These are phyloP conservation scores for Zostera marina DNA, from an alignment of 116 monocot species.

Conservation along the genomic window DNA sequence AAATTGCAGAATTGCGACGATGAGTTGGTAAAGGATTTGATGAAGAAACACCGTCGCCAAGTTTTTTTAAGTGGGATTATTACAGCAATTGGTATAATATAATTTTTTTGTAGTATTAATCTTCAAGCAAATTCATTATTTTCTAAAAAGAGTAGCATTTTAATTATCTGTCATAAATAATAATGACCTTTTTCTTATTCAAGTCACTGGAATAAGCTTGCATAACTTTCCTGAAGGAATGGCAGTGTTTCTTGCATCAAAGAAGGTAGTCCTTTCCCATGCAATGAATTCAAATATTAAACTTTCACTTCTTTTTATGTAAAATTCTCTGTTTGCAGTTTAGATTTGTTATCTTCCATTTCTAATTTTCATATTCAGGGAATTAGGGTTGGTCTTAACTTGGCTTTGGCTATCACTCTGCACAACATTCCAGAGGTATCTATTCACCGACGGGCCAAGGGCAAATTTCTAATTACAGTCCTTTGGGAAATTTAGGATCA, in stretches of 20 bases:
- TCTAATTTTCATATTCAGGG: conserved; percentile 26
- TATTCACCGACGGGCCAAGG: no score
- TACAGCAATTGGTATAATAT: conserved; percentile 68
- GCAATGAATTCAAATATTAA: background rate
- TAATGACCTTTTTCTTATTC: conserved; percentile 1
- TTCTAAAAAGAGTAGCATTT: no score
- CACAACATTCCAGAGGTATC: conserved; percentile 98
- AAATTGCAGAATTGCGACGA: conserved; percentile 36
- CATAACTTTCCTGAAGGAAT: conserved; percentile 98
- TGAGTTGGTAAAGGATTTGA: conserved; percentile 59
- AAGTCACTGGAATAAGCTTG: conserved; percentile 82
- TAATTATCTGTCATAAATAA: no score
- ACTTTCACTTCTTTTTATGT: no score
- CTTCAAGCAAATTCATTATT: no score
- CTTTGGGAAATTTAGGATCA: no score
- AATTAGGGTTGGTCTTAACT: conserved; percentile 79
- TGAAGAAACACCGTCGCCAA: conserved; percentile 80
- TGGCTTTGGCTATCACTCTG: conserved; percentile 89
- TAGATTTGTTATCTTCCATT: conserved; percentile 1
- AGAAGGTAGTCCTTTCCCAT: conserved; percentile 39
- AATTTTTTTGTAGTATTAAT: no score
- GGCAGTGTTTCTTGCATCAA: conserved; percentile 90
- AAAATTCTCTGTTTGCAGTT: no score
- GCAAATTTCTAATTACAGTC: no score
- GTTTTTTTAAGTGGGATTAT: conserved; percentile 86